Evolutionary conservation across 345 rosid genomes (phyloP).

Genomic region (Cardamine resedifolia): DNA sequence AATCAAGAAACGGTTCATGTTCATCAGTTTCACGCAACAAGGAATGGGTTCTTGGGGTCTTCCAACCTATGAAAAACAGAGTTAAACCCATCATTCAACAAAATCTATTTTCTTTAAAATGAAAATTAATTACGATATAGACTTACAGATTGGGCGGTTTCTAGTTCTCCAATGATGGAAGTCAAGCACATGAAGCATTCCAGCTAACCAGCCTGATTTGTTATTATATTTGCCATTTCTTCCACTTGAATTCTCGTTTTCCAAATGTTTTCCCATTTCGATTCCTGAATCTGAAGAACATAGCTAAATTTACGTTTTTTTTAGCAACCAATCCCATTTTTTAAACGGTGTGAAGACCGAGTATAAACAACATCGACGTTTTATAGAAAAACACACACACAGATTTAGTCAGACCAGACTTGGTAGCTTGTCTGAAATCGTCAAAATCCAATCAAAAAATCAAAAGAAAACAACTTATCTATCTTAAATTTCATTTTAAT

Average conservation of each 20-base stretch:
- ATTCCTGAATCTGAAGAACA: background rate
- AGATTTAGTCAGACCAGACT: conserved; percentile 18
- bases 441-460: conserved; percentile 17
- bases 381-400: background rate
- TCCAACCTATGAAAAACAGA: conserved; percentile 36
- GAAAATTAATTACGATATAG: background rate
- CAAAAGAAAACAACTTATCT: background rate
- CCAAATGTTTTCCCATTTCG: conserved; percentile 51
- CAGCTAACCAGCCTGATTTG: conserved; percentile 60
- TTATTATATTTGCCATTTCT: conserved; percentile 37
- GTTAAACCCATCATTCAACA: conserved; percentile 4
- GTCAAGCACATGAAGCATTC: conserved; percentile 58
- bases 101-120: background rate
- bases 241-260: conserved; percentile 36
- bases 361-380: conserved; percentile 7
- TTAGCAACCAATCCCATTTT: background rate
- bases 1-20: conserved; percentile 24
- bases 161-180: conserved; percentile 51
- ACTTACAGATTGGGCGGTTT: conserved; percentile 35
- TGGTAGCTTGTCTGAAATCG: conserved; percentile 24
- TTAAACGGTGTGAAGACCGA: too few species aligned
- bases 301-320: background rate
- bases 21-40: conserved; percentile 31
- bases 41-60: conserved; percentile 37
- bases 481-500: conserved; percentile 1